Base-by-base conservation (phyloP, 1,284 basidiomycete genomes). In the Gomphus sp. region DNA sequence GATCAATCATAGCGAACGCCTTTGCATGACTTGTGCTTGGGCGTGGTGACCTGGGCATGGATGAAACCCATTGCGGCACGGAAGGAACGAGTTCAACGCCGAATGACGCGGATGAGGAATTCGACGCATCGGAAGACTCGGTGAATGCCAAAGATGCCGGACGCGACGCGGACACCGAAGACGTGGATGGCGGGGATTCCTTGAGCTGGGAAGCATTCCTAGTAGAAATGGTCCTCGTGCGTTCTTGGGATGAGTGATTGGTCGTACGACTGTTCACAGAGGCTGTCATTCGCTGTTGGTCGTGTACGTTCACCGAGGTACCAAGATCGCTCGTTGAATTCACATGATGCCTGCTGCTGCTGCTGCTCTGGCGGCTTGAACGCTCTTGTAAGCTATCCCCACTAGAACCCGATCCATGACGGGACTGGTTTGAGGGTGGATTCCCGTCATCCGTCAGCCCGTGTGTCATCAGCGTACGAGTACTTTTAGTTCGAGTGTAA, bases 401-500 rank as follows among this genome's bases (percentile, higher is more conserved):
- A 41, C 25, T 16, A 11, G 36, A 39, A 12, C 52, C n/a, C 1
- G 52, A 34, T 28, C 6, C 52, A 41, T 36, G 52, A 14, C 54
- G 63, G 58, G n/a, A 51, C 58, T 31, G 56, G 45, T 52, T 31
- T 14, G 43, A 16, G 9, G n/a, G 60, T 8, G 56, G 25, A 28
- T 57, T 55, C 12, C 50, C 53, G 7, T 82, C 80, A 52, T 81
- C 80, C 47, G 89, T 72, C 33, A 87, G 68, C 3, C 87, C 84
- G 66, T 89, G 81, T 0, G 82, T 79, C 62, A 79, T 80, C 37
- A 90, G 74, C 66, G 81, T 81, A 52, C 80, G 77, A 7, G 86
- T 89, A 12, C 86, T 87, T 47, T 78, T 81, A n/a, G 87, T 90
- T 65, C 80, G 88, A 16, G 88, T 90, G 65, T 82, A 91, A 34